Conservation (phyloP, 1,284 basidiomycete genomes). For the Cerioporus squamosus region DNA sequence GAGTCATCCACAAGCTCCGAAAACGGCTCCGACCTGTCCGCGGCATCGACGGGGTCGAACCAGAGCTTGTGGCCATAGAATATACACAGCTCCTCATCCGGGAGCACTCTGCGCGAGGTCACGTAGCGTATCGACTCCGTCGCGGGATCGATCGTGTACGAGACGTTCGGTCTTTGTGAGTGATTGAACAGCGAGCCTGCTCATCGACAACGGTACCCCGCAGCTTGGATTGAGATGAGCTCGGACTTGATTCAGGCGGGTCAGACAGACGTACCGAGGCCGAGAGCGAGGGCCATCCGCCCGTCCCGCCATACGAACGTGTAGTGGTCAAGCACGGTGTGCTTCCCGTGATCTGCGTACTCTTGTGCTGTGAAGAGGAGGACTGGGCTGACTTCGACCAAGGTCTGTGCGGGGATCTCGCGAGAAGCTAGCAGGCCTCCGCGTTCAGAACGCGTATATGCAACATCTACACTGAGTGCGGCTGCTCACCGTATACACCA, state of each 20-base stretch:
- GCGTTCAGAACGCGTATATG: conserved; percentile 1
- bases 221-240: neutral
- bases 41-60: conserved; percentile 52
- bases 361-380: conserved; percentile 76
- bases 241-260: neutral
- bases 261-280: conserved; percentile 64
- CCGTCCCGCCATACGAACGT: conserved; percentile 85
- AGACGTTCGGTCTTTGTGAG: conserved; percentile 72
- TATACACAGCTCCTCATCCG: conserved; percentile 80
- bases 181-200: conserved; percentile 85
- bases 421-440: conserved; percentile 51
- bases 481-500: conserved; percentile 62
- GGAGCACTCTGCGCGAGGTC: conserved; percentile 54
- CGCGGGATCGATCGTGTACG: conserved; percentile 57
- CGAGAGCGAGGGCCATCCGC: conserved; percentile 86
- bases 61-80: conserved; percentile 75
- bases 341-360: conserved; percentile 68
- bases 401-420: conserved; percentile 62
- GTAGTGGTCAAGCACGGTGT: conserved; percentile 84
- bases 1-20: conserved; percentile 7
- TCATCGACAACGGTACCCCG: neutral
- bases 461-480: neutral
- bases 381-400: conserved; percentile 88
- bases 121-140: conserved; percentile 72
- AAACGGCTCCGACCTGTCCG: neutral